Percentiles rank a stretch among this genome's conserved stretches.
phyloP scores from a whole-genome alignment of 164 flowering plant species.

The Magnolia changhungtana region DNA sequence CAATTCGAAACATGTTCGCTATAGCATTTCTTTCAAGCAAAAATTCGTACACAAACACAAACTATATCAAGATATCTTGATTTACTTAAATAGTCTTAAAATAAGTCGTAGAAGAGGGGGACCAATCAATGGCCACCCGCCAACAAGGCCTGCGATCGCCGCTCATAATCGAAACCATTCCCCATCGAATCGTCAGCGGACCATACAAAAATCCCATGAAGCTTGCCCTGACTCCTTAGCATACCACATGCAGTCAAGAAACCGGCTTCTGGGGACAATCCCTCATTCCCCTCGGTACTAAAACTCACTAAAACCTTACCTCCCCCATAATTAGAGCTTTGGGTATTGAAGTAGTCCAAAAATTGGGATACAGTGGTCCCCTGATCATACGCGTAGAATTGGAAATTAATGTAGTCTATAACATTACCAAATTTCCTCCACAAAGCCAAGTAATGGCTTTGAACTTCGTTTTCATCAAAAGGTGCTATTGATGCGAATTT shows the following conservation, averaged over 20 bases:
- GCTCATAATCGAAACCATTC: constrained; percentile 39
- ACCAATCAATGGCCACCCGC: constrained; percentile 17
- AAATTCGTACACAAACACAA: no score
- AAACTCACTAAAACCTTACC: constrained; percentile 50
- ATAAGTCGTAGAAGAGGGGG: neutral
- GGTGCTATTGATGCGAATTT: constrained; percentile 64
- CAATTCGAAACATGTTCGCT: no score
- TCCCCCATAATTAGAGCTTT: constrained; percentile 36
- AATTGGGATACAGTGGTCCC: constrained; percentile 48
- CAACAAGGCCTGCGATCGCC: constrained; percentile 41
- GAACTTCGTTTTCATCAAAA: constrained; percentile 38
- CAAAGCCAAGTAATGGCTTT: constrained; percentile 42
- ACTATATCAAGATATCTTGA: neutral
- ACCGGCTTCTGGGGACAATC: constrained; percentile 40
- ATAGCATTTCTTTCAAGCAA: no score
- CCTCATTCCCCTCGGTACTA: constrained; percentile 39
- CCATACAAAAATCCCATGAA: constrained; percentile 60
- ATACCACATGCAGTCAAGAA: constrained; percentile 49
- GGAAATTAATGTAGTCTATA: constrained; percentile 60
- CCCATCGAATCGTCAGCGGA: constrained; percentile 58
- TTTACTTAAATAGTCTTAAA: neutral
- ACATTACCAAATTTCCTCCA: constrained; percentile 42
- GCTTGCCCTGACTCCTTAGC: constrained; percentile 32
- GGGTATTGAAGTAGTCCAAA: constrained; percentile 30
- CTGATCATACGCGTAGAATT: constrained; percentile 51